Percentiles rank a stretch among this genome's conserved stretches.
Evolutionary conservation across 148 eudicot species (phyloP).

Genomic region (Talinum fruticosum): DNA sequence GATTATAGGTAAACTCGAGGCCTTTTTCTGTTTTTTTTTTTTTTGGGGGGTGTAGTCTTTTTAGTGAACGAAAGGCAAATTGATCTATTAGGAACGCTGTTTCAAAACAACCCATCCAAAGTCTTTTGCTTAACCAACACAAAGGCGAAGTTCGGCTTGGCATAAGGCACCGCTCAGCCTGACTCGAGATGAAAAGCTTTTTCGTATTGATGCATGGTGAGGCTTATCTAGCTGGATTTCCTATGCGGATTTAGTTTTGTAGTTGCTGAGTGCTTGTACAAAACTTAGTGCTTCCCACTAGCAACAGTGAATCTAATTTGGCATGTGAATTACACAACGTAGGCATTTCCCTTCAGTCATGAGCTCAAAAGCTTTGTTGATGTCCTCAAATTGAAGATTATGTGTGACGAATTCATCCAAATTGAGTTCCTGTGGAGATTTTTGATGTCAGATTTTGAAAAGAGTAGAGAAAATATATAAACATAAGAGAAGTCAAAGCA

Average conservation of each 20-base stretch:
- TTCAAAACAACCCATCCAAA: too few species aligned
- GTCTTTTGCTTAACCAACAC: not conserved
- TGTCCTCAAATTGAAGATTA: constrained; percentile 9
- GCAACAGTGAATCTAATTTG: not conserved
- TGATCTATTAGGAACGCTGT: not conserved
- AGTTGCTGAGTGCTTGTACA: too few species aligned
- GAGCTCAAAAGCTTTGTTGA: not conserved
- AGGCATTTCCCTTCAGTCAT: constrained; percentile 5
- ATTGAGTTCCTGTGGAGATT: constrained; percentile 59
- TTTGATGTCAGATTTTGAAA: constrained; percentile 8
- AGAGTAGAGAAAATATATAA: not conserved
- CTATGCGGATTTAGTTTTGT: constrained; percentile 30
- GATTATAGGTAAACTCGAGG: too few species aligned
- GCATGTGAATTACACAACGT: not conserved
- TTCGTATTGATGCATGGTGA: constrained; percentile 59
- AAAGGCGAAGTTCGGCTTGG: not conserved
- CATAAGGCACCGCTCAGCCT: too few species aligned
- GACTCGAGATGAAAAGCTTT: not conserved
- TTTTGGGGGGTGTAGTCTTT: too few species aligned
- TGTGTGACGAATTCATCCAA: constrained; percentile 71
- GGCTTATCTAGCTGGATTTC: constrained; percentile 68
- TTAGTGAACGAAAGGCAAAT: too few species aligned
- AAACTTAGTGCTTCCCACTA: not conserved
- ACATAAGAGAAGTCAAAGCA: not conserved
- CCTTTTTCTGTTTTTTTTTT: too few species aligned